A percentile compares a stretch with the other conserved stretches of the same genome.
Conservation (phyloP, 1,284 basidiomycete genomes). For the Pholiota adiposa region DNA sequence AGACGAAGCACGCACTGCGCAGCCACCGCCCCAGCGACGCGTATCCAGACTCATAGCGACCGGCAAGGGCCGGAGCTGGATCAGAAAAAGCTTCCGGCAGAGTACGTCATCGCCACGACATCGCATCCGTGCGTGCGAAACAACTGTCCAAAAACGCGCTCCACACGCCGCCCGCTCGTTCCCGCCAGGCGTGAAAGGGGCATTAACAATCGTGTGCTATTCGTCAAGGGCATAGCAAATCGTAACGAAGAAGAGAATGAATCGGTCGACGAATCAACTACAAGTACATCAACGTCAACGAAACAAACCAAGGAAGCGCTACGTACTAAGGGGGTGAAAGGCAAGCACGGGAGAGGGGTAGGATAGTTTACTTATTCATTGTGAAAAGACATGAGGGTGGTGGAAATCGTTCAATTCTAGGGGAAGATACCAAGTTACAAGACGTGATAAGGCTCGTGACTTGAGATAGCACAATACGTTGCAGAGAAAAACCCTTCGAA, state of each 20-base stretch:
- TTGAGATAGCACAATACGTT: slow-evolving; percentile 6
- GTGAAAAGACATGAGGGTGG: not conserved
- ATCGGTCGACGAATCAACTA: not conserved
- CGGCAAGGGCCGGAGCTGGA: not conserved
- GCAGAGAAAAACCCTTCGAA: not conserved
- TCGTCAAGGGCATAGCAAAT: not conserved
- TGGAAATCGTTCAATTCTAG: slow-evolving; percentile 2
- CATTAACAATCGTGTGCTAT: not conserved
- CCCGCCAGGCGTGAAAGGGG: not conserved
- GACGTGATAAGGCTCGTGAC: not conserved
- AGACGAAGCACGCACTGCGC: too few species aligned
- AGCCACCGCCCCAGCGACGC: too few species aligned
- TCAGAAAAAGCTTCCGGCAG: not conserved
- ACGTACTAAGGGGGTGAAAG: not conserved
- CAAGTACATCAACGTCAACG: slow-evolving; percentile 5
- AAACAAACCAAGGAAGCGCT: slow-evolving; percentile 1
- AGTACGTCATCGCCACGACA: not conserved
- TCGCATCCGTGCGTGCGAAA: slow-evolving; percentile 3
- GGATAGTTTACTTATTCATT: slow-evolving; percentile 1
- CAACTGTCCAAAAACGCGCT: not conserved
- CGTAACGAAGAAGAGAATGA: not conserved
- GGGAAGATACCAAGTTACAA: slow-evolving; percentile 5
- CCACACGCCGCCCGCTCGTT: not conserved
- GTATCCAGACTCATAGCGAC: not conserved
- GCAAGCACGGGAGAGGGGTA: slow-evolving; percentile 3